Base-by-base conservation (phyloP, 371 early-diverging fungal species). In the Mucor mucedo region DNA sequence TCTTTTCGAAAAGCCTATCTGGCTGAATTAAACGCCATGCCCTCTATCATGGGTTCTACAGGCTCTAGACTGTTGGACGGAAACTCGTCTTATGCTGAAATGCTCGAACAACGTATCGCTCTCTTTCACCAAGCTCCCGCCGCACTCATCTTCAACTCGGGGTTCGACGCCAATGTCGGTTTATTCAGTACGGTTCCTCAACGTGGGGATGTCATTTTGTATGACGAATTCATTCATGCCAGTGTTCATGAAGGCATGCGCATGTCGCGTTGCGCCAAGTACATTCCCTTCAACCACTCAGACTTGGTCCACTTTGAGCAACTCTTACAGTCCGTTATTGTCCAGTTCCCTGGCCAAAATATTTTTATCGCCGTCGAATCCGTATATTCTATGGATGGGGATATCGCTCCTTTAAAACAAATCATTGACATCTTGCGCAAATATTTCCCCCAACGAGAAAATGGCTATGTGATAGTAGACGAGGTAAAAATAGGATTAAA, bases 351-450 rank as follows among this genome's bases (percentile, higher is more conserved):
- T 50, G 49, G 55, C 13, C 72, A 79, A 29, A 87, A 87, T 28
- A 79, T 90, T 11, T 84, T 91, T 80, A 78, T 94, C 7, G 89
- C 89, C 0, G 87, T 92, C 7, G 93, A 93, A 77, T 73, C 88
- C 5, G 83, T 93, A 7, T 94, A 94, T 69, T 90, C 90, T 0
- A 94, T 94, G 94, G 94, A 94, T 76, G 94, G 94, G 1, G 90
- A 90, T 66, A 65, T 83, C 28, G 89, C 90, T n/a, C 91, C 90
- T 2, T 66, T 94, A 42, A 59, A 30, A 21, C 88, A 88, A 45
- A 83, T 94, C 8, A 84, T 88, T 1, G 72, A 72, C 38, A 55
- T 84, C 0, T 21, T 89, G n/a, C 75, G 66, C 52, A 72, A 78
- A 29, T 78, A 68, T 62, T 75, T 71, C 82, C 78, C 65, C 5